These are phyloP conservation scores for Colletotrichum liriopes DNA, from an alignment of 2,329 filamentous ascomycete species.

Conservation along the genomic window DNA sequence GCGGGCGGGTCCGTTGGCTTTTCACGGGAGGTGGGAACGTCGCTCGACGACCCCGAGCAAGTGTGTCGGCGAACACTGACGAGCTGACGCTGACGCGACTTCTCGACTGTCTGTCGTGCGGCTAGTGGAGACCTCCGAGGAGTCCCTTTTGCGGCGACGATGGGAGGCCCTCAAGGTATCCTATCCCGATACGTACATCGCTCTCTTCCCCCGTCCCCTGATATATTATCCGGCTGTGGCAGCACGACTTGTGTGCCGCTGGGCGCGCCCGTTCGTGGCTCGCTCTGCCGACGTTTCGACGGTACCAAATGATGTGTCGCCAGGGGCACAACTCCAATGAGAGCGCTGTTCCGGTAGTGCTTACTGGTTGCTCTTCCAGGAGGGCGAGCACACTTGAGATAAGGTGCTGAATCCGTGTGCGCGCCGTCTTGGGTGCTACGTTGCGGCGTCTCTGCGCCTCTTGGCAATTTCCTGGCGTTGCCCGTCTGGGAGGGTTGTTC, in stretches of 20 bases:
- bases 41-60: not conserved
- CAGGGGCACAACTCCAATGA: conserved; percentile 9
- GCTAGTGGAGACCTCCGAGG: not conserved
- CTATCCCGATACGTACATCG: not conserved
- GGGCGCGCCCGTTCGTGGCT: not conserved
- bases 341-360: not conserved
- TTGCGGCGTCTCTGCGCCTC: conserved; percentile 1
- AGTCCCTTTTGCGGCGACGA: not conserved
- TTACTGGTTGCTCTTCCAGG: not conserved
- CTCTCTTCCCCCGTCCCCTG: not conserved
- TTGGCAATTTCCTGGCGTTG: not conserved
- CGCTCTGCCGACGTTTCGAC: not conserved
- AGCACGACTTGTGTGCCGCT: not conserved
- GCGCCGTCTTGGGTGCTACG: conserved; percentile 8
- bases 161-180: not conserved
- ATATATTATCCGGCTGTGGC: not conserved
- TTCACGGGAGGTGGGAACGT: conserved; percentile 6
- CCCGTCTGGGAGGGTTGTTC: not conserved
- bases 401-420: not conserved
- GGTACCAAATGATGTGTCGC: no score
- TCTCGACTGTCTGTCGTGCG: not conserved
- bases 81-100: conserved; percentile 9
- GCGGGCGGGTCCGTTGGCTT: not conserved
- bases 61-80: not conserved
- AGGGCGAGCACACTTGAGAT: not conserved